Evolutionary conservation across 306 rosid genomes (phyloP).

Genomic region (Sesbania bispinosa): DNA sequence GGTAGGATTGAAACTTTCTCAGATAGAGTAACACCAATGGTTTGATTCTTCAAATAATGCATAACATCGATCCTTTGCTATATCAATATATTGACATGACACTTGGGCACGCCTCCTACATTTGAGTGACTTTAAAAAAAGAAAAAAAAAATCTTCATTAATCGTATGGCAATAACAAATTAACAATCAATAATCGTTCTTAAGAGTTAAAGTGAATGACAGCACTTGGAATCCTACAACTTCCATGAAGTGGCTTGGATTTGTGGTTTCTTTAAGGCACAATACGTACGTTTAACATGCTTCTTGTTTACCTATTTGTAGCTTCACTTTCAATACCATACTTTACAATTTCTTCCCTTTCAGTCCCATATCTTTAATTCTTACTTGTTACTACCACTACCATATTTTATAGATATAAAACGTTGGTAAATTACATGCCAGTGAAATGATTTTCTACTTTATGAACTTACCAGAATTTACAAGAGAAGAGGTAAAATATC

Average conservation of each 20-base stretch:
- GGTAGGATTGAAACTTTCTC: neutral
- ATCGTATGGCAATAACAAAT: neutral
- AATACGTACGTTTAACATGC: constrained; percentile 16
- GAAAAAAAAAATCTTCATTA: constrained; percentile 2
- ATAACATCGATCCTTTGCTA: neutral
- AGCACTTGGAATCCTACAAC: constrained; percentile 45
- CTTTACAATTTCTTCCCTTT: neutral
- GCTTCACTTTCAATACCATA: neutral
- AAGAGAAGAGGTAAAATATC: neutral
- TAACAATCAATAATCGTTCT: constrained; percentile 8
- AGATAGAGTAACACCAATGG: neutral
- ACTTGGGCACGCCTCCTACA: neutral
- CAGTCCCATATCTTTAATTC: neutral
- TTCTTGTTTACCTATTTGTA: constrained; percentile 20
- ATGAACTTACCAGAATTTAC: no score
- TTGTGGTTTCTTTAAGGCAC: constrained; percentile 35
- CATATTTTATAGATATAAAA: no score
- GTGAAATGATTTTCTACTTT: no score
- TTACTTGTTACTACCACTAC: neutral
- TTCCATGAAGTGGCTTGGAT: constrained; percentile 32
- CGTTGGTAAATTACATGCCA: neutral
- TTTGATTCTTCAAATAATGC: neutral
- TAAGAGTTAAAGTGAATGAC: constrained; percentile 27
- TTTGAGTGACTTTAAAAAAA: neutral
- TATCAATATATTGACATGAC: neutral